Base-by-base conservation (phyloP, 1,284 basidiomycete species). In the Porodaedalea pini region DNA sequence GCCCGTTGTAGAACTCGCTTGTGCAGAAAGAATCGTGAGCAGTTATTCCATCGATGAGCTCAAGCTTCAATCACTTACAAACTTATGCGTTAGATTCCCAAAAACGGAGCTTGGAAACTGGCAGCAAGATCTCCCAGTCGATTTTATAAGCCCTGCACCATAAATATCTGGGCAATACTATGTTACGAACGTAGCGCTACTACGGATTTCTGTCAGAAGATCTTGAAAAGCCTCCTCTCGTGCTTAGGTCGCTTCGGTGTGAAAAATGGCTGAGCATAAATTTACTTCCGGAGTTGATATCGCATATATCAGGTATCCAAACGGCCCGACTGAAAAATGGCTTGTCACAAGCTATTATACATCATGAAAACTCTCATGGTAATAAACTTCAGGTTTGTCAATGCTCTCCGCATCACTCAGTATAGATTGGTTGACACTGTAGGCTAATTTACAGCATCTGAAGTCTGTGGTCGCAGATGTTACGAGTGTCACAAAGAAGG, bases 91-190 rank as follows among this genome's bases (percentile, higher is more conserved):
- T 34, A 56, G 45, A 37, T 7, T 6, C 47, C 54, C 23, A 27
- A 50, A 19, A n/a, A 40, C 13, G 51, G 39, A n/a, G 41, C 17
- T 6, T 50, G 54, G 56, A 52, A 37, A n/a, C 15, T 39, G 10
- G 19, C 23, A 2, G 25, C 21, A 19, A 37, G 49, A 17, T 15
- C 23, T 1, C 17, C 17, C 11, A 43, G 6, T n/a, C 31, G 5
- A 6, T 44, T 58, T 23, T 43, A 34, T 25, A 19, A 31, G 19
- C 52, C 57, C 3, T 36, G 40, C 13, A 40, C 13, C 11, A 47
- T 58, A 3, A 13, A 29, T 23, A 36, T 15, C 13, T 58, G 41
- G 52, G 57, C 57, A 19, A 40, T 54, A 21, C 19, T 58, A 19
- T 40, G 27, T 25, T 58, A 54, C 23, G 57, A 58, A 19, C 15